Conservation (phyloP, 2,329 filamentous ascomycete species). For the Fusarium sp. region DNA sequence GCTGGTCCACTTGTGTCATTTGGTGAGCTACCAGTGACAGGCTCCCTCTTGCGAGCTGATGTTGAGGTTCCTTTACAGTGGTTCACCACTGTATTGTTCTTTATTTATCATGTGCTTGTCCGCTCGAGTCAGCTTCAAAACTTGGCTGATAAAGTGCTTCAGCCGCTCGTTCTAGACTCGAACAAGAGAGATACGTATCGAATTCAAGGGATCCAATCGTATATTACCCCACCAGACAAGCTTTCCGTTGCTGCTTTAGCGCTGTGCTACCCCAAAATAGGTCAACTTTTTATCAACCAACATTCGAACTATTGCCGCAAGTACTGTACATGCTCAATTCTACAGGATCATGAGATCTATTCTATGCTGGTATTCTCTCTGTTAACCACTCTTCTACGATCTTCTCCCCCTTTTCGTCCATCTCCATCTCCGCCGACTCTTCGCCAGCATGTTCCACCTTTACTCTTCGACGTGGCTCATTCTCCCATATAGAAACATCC, state of each 20-base stretch:
- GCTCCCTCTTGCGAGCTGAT: neutral
- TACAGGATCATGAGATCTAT: neutral
- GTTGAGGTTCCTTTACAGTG: neutral
- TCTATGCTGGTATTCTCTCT: conserved; percentile 23
- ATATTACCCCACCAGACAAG: conserved; percentile 38
- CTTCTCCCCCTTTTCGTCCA: conserved; percentile 47
- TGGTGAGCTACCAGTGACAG: conserved; percentile 18
- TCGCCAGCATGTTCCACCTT: conserved; percentile 54
- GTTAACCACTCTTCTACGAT: conserved; percentile 51
- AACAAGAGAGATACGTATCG: neutral
- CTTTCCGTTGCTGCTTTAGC: conserved; percentile 39
- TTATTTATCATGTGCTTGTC: neutral
- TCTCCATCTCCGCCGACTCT: conserved; percentile 44
- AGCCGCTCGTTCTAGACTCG: conserved; percentile 12
- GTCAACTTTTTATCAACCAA: neutral
- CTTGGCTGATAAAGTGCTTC: conserved; percentile 1
- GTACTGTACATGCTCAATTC: neutral
- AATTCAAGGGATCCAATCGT: conserved; percentile 1
- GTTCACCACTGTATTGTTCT: neutral
- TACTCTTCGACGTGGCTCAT: conserved; percentile 55
- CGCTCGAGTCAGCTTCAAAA: conserved; percentile 3
- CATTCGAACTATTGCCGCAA: neutral
- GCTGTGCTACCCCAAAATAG: conserved; percentile 11
- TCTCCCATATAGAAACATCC: conserved; percentile 50
- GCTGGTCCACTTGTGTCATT: conserved; percentile 27